phyloP scores from a whole-genome alignment of 108 stramenopile genomes.

The Phaeodactylum tricornutum region DNA sequence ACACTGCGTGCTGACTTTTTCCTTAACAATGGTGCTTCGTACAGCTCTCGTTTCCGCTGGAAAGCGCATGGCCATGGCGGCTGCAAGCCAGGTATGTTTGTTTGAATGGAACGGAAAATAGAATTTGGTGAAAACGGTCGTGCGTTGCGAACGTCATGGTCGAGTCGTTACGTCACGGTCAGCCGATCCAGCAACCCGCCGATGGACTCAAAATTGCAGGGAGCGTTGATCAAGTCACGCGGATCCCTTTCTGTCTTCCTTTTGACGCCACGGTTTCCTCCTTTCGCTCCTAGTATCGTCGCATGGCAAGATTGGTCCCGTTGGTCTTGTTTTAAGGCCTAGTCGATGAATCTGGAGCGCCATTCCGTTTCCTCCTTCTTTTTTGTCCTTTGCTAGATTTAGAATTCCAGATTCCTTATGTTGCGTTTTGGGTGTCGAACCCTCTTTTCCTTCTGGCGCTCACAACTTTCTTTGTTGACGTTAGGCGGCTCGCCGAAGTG shows the following conservation, averaged over 20 bases:
- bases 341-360: too few species aligned
- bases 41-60: constrained; percentile 61
- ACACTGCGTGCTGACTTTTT: too few species aligned
- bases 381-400: not conserved
- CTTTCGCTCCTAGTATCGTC: too few species aligned
- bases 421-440: not conserved
- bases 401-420: not conserved
- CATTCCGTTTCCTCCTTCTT: too few species aligned
- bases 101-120: not conserved
- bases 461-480: not conserved
- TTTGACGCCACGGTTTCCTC: too few species aligned
- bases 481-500: constrained; percentile 58
- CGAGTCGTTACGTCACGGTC: not conserved
- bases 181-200: too few species aligned
- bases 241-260: too few species aligned
- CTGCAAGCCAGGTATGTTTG: constrained; percentile 66
- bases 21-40: constrained; percentile 67
- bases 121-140: not conserved
- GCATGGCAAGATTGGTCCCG: too few species aligned
- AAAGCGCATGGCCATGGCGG: constrained; percentile 65
- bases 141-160: not conserved
- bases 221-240: too few species aligned
- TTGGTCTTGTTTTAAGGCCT: too few species aligned
- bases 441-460: constrained; percentile 1
- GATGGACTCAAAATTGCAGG: too few species aligned